A percentile compares a stretch with the other conserved stretches of the same genome.
Evolutionary conservation across 2,329 filamentous ascomycete genomes (phyloP).

Genomic region (Mollisiaceae sp.): DNA sequence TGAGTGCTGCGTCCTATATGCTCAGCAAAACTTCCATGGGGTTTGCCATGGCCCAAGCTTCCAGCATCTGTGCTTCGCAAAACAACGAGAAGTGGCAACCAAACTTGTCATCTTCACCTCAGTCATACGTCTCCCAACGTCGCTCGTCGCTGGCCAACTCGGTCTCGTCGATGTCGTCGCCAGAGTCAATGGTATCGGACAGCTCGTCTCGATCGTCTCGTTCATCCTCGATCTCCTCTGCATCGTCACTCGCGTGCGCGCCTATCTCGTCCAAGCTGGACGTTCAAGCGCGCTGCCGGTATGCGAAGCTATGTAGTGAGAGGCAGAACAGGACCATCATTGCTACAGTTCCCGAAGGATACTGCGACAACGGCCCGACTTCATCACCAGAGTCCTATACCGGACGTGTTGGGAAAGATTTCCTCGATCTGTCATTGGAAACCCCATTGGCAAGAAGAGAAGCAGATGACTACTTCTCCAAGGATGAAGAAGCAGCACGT

Average conservation of each 20-base stretch:
- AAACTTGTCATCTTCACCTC: constrained; percentile 56
- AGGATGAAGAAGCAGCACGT: constrained; percentile 59
- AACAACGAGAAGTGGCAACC: constrained; percentile 58
- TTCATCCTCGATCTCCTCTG: constrained; percentile 68
- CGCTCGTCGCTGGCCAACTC: constrained; percentile 68
- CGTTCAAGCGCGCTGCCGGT: constrained; percentile 67
- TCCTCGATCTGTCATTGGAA: constrained; percentile 55
- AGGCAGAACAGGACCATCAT: constrained; percentile 59
- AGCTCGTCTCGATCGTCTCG: constrained; percentile 60
- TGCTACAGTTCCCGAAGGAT: constrained; percentile 62
- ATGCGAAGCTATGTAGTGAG: constrained; percentile 62
- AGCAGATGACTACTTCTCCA: constrained; percentile 49
- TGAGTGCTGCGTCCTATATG: constrained; percentile 57
- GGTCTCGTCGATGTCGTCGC: constrained; percentile 66
- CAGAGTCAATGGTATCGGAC: constrained; percentile 71
- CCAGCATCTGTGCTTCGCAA: constrained; percentile 52
- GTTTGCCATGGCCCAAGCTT: constrained; percentile 62
- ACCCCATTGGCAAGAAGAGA: constrained; percentile 53
- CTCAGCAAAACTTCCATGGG: constrained; percentile 63
- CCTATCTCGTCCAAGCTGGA: constrained; percentile 60
- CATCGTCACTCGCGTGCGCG: constrained; percentile 65
- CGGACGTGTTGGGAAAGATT: constrained; percentile 56
- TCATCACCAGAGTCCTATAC: constrained; percentile 64
- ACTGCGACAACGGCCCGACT: constrained; percentile 55
- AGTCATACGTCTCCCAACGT: constrained; percentile 55